These are phyloP conservation scores for Serendipita vermifera DNA, from an alignment of 768 basidiomycete genomes.

Conservation along the genomic window DNA sequence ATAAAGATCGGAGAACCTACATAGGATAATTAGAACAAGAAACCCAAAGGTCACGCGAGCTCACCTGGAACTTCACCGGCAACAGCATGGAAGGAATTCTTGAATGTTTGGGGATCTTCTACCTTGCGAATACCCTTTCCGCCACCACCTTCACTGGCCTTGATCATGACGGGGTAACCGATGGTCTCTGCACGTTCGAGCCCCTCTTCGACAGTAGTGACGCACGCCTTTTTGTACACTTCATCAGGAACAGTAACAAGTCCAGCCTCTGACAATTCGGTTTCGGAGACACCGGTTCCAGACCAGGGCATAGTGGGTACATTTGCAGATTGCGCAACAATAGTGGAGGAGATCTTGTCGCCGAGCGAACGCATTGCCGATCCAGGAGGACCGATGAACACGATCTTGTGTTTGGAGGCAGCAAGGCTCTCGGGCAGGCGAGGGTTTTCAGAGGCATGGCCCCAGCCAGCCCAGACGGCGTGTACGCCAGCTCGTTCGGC, in stretches of 20 bases:
- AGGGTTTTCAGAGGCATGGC: constrained; percentile 98
- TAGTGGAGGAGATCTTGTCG: constrained; percentile 99
- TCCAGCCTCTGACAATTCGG: constrained; percentile 67
- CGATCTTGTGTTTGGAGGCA: constrained; percentile 86
- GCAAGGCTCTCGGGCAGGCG: constrained; percentile 87
- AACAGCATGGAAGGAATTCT: constrained; percentile 88
- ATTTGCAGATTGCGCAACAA: constrained; percentile 90
- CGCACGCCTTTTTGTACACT: constrained; percentile 79
- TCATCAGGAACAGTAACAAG: constrained; percentile 91
- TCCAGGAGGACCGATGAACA: constrained; percentile 98
- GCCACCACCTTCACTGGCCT: constrained; percentile 97
- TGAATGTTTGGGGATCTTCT: constrained; percentile 73
- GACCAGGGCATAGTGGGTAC: constrained; percentile 99
- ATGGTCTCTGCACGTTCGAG: constrained; percentile 71
- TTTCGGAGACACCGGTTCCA: constrained; percentile 84
- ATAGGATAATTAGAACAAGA: constrained; percentile 19
- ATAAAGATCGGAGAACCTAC: constrained; percentile 94
- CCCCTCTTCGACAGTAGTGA: constrained; percentile 78
- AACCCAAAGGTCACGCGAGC: constrained; percentile 16
- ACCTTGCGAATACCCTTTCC: constrained; percentile 99
- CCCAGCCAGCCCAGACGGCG: constrained; percentile 99
- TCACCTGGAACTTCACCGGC: constrained; percentile 91
- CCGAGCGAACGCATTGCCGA: constrained; percentile 98
- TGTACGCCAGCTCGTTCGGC: constrained; percentile 96
- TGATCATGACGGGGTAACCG: constrained; percentile 98